Conservation (phyloP, 2,329 filamentous ascomycete species). For the Aspergillus uvarum region DNA sequence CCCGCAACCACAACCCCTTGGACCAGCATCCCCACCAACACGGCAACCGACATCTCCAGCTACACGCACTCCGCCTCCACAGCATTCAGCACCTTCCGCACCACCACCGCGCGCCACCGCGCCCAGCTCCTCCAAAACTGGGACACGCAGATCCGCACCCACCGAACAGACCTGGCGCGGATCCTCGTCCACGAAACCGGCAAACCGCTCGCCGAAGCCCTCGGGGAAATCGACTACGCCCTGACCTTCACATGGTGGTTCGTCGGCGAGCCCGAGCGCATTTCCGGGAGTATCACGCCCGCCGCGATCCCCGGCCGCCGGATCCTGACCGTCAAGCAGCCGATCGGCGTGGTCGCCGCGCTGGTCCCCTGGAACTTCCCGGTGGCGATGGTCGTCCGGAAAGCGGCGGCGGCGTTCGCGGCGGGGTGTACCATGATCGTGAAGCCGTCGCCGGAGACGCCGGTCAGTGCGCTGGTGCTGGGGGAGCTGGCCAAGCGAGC, state of each 20-base stretch:
- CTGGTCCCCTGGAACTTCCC: slow-evolving; percentile 75
- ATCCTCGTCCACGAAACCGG: slow-evolving; percentile 64
- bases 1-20: slow-evolving; percentile 54
- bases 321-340: slow-evolving; percentile 72
- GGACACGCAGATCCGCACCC: slow-evolving; percentile 63
- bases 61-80: slow-evolving; percentile 60
- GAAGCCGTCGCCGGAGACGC: slow-evolving; percentile 70
- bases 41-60: slow-evolving; percentile 59
- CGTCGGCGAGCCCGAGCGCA: slow-evolving; percentile 59
- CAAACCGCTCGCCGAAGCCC: slow-evolving; percentile 56
- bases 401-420: slow-evolving; percentile 66
- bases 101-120: slow-evolving; percentile 59
- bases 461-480: slow-evolving; percentile 57
- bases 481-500: slow-evolving; percentile 54
- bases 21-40: slow-evolving; percentile 53
- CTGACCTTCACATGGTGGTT: slow-evolving; percentile 59
- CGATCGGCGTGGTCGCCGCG: slow-evolving; percentile 66
- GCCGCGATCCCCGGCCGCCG: slow-evolving; percentile 63
- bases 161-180: slow-evolving; percentile 61
- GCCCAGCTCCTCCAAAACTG: slow-evolving; percentile 65
- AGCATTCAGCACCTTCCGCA: slow-evolving; percentile 62
- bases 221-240: slow-evolving; percentile 58
- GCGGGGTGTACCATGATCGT: slow-evolving; percentile 73
- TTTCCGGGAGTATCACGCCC: slow-evolving; percentile 61
- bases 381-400: slow-evolving; percentile 66